Conservation (phyloP, 306 rosid species). For the Gynostemma pentaphyllum region DNA sequence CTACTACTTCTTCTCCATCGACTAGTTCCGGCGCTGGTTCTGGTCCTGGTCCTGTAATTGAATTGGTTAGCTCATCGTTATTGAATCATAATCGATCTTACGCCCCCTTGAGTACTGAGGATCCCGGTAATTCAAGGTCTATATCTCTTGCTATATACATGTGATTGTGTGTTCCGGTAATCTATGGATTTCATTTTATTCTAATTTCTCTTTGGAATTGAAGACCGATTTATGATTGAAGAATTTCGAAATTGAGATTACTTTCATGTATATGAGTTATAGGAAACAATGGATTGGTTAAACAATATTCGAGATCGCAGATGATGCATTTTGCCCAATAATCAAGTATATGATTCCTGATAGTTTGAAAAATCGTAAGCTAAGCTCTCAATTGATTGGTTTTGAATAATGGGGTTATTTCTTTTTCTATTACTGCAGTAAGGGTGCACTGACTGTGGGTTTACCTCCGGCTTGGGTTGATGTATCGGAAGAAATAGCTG, state of each 20-base stretch:
- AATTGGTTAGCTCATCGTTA: constrained; percentile 74
- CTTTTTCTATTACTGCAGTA: constrained; percentile 33
- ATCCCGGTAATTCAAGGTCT: constrained; percentile 87
- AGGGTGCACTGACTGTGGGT: constrained; percentile 64
- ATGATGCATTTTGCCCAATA: not conserved
- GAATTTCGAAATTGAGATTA: not conserved
- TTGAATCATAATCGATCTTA: constrained; percentile 69
- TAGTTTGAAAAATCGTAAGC: not conserved
- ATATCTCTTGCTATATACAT: constrained; percentile 9
- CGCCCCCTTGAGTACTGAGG: constrained; percentile 86
- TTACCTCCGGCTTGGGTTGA: constrained; percentile 98
- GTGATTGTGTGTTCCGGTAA: not conserved
- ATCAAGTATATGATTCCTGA: not conserved
- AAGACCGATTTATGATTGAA: not conserved
- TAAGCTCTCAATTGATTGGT: not conserved
- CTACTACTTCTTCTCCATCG: constrained; percentile 37
- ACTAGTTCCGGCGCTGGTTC: constrained; percentile 30
- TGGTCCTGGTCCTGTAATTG: constrained; percentile 86
- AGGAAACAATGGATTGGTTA: not conserved
- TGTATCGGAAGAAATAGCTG: constrained; percentile 88
- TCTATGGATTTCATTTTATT: not conserved
- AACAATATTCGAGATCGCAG: not conserved
- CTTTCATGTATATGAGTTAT: not conserved
- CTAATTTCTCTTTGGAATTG: not conserved
- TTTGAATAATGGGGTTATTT: not conserved